Evolutionary conservation across 2,329 filamentous ascomycete species (phyloP).

Genomic region (Cercospora sp.): DNA sequence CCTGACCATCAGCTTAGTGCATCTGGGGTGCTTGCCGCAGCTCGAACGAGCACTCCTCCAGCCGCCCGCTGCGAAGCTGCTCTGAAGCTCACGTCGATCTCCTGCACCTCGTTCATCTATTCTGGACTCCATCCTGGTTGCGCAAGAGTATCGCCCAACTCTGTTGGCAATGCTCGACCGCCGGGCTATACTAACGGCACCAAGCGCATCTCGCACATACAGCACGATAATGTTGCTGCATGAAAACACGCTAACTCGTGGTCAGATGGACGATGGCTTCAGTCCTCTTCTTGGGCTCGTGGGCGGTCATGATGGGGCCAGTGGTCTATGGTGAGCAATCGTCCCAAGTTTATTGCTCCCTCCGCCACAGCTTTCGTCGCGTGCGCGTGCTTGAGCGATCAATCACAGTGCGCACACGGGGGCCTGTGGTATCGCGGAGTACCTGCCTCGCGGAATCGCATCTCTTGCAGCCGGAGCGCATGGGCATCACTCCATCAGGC

Average conservation of each 20-base stretch:
- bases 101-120: constrained; percentile 21
- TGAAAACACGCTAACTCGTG: constrained; percentile 41
- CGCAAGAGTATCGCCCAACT: constrained; percentile 3
- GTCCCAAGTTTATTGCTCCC: constrained; percentile 24
- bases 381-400: constrained; percentile 21
- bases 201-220: not conserved
- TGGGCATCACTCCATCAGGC: constrained; percentile 14
- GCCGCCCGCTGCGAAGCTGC: constrained; percentile 28
- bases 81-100: constrained; percentile 29
- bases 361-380: constrained; percentile 17
- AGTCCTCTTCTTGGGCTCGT: constrained; percentile 83
- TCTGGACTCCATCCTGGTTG: constrained; percentile 16
- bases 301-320: constrained; percentile 92
- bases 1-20: constrained; percentile 38
- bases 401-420: constrained; percentile 21
- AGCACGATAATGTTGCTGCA: not conserved
- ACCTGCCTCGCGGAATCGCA: constrained; percentile 26
- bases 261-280: constrained; percentile 93
- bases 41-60: constrained; percentile 27
- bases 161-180: not conserved
- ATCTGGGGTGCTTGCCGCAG: constrained; percentile 30
- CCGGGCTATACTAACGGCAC: not conserved
- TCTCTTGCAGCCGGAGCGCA: constrained; percentile 19
- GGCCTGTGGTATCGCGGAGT: constrained; percentile 15
- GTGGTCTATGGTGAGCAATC: constrained; percentile 64